Evolutionary conservation across 208 protist species (phyloP).

Genomic region (Vickermania spadyakhi): DNA sequence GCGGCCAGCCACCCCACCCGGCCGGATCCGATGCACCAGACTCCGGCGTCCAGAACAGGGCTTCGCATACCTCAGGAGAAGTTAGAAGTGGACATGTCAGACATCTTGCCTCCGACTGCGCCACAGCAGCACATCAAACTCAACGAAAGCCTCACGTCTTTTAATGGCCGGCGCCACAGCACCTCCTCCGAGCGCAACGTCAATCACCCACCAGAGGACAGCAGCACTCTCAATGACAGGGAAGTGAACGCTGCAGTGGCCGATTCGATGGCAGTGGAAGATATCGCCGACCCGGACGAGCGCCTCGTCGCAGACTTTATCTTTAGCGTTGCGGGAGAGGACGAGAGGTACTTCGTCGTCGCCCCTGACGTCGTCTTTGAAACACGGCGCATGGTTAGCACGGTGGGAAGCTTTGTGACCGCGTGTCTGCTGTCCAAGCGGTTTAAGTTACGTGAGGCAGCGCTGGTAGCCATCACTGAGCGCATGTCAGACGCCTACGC

Average conservation of each 20-base stretch:
- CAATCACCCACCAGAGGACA: neutral
- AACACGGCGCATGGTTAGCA: conserved; percentile 15
- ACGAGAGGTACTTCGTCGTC: conserved; percentile 5
- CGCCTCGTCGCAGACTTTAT: conserved; percentile 5
- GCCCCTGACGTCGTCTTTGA: conserved; percentile 14
- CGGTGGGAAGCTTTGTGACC: conserved; percentile 47
- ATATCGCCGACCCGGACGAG: conserved; percentile 8
- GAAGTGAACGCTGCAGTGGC: neutral
- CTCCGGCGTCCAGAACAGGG: neutral
- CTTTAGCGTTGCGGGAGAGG: conserved; percentile 8
- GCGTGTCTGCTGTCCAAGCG: conserved; percentile 62
- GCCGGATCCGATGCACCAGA: neutral
- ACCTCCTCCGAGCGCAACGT: neutral
- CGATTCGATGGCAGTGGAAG: neutral
- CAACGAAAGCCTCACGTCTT: neutral
- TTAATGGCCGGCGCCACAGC: neutral
- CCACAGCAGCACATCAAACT: neutral
- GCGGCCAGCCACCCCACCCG: neutral
- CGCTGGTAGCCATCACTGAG: conserved; percentile 36
- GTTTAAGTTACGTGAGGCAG: conserved; percentile 74
- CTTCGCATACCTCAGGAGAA: neutral
- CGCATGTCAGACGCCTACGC: conserved; percentile 16
- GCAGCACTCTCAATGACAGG: too few species aligned
- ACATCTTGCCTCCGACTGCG: neutral
- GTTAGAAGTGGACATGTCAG: neutral